Conservation (phyloP, 2,329 filamentous ascomycete genomes). For the Fonsecaea pedrosoi region DNA sequence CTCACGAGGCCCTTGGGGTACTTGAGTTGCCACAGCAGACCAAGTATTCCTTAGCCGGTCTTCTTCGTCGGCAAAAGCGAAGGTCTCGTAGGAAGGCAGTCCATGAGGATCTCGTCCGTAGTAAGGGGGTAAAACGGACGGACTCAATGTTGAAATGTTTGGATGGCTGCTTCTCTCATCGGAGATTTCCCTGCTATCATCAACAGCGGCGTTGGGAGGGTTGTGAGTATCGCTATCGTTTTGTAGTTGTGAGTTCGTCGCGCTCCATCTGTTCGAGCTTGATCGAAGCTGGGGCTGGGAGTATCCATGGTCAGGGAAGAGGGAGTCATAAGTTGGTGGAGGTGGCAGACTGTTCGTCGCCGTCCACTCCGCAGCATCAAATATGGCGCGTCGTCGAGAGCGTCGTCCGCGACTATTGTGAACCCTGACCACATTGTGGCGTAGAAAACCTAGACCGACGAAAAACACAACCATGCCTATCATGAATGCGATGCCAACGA, state of each 20-base stretch:
- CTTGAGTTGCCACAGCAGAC: neutral
- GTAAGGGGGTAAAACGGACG: neutral
- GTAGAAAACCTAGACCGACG: neutral
- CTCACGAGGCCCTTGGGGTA: neutral
- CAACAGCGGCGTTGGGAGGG: neutral
- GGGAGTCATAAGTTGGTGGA: neutral
- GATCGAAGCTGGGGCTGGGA: neutral
- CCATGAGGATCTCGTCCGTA: neutral
- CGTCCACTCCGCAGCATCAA: neutral
- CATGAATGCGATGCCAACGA: slow-evolving; percentile 1
- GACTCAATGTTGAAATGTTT: neutral
- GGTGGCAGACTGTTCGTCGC: neutral
- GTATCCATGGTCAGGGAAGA: neutral
- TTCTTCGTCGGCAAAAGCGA: neutral
- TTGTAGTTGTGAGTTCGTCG: neutral
- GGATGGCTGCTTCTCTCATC: neutral
- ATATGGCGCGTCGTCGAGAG: neutral
- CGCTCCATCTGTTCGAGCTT: neutral
- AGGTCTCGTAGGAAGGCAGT: neutral
- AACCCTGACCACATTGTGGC: neutral
- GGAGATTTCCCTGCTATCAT: neutral
- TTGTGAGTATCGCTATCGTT: neutral
- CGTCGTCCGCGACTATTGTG: too few relatives aligned
- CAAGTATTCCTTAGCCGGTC: neutral
- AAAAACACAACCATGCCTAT: neutral